Base-by-base conservation (phyloP, 345 rosid genomes). In the rapeseed (Brassica napus) region DNA sequence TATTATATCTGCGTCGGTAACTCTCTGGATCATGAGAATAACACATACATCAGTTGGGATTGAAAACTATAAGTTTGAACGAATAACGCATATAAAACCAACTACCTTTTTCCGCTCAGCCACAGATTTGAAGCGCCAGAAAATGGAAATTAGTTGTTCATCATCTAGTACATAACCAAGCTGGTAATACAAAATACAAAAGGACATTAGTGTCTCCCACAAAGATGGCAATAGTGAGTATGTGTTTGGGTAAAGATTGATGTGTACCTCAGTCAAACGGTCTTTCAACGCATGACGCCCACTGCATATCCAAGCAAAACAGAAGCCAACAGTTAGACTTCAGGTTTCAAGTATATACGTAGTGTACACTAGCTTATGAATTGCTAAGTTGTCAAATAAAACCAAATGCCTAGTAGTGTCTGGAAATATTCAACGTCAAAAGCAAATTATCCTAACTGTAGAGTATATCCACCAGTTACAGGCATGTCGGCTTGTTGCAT, bases 241-340 rank as follows among this genome's bases (percentile, higher is more conserved):
- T 35, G 60, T 16, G 71, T 18, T 35, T 24, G 57, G 30, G 10
- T 54, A 62, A 5, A 5, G 65, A 74, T 30, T 35, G 55, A 24
- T 18, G 12, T 34, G 31, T 88, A 95, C 99, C 97, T 93, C 94
- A 54, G 68, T 79, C 78, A 95, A 79, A 80, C 90, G 90, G 83
- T 84, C 91, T 72, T 78, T 91, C 75, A 95, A 82, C 60, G 97
- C 99, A 79, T 95, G 98, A 9, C 97, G 98, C 35, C 99, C 99
- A 79, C 99, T 95, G 78, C 71, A 74, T 74, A 69, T 68, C 68
- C 79, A 55, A 7, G 24, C 55, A 55, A 54, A 75, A 70, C 39
- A 64, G 30, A 75, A 55, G 18, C 78, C 59, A 69, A 52, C 54
- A 52, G 52, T 68, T 74, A 74, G 49, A 79, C 26, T 69, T 8